Evolutionary conservation across 345 rosid species (phyloP).

Genomic region (Psidium guajava): DNA sequence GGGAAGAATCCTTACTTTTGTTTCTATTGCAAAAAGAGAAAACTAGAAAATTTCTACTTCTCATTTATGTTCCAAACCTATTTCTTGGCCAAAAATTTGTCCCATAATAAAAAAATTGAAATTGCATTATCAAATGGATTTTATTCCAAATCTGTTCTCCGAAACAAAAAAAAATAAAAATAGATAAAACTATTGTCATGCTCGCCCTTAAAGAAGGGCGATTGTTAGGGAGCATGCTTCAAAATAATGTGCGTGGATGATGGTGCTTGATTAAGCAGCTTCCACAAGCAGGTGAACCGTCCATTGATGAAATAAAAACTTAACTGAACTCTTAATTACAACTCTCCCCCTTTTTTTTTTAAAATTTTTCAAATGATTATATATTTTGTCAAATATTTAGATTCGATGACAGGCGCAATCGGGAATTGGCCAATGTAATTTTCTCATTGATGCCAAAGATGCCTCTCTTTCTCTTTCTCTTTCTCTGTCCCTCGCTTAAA

Average conservation of each 20-base stretch:
- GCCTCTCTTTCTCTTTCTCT: neutral
- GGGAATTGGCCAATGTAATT: neutral
- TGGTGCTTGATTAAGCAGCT: neutral
- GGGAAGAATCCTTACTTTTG: too few species aligned
- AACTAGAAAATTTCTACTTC: too few species aligned
- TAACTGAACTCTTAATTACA: neutral
- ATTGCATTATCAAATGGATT: too few species aligned
- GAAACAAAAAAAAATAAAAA: too few species aligned
- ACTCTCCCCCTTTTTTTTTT: neutral
- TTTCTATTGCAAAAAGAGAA: too few species aligned
- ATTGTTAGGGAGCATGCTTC: neutral
- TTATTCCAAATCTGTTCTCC: too few species aligned
- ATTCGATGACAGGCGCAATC: neutral
- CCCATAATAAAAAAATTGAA: too few species aligned
- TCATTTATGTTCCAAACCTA: too few species aligned
- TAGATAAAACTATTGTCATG: too few species aligned
- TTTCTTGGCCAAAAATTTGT: too few species aligned
- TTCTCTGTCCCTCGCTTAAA: neutral
- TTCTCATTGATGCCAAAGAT: neutral
- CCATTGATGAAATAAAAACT: neutral
- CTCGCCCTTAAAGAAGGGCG: too few species aligned
- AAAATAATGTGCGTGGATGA: neutral
- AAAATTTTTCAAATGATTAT: neutral
- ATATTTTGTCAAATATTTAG: neutral
- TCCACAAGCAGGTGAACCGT: neutral